Base-by-base conservation (phyloP, 75 land plant genomes). In the Pseudotsuga menziesii region DNA sequence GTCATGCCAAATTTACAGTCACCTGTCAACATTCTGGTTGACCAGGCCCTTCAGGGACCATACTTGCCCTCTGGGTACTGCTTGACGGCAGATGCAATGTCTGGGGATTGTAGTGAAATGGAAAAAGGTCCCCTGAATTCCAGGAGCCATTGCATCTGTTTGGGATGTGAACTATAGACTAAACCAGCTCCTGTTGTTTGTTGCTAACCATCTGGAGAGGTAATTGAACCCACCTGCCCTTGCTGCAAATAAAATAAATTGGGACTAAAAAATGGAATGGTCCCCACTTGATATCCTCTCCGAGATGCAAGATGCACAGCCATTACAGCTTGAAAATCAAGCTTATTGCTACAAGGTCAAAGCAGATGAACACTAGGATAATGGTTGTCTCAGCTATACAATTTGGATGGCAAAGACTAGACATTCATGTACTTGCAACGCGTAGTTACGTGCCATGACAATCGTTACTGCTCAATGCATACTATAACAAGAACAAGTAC, bases 1-100 rank as follows among this genome's bases (percentile, higher is more conserved):
- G 86, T 81, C 52, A 85, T 56, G 27, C 94, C 94, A 67, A 80
- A 92, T 80, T 88, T 90, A 80, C 94, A 92, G 66, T 82, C 85
- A 58, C 94, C 94, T 12, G 94, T 92, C 77, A 88, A 76, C 94
- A 92, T 76, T 92, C 94, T 29, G 83, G 86, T 71, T 85, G 84
- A 27, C 94, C 93, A 15, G 87, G 82, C 75, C 89, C 77, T 62
- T 88, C 87, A 58, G 89, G 89, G 74, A 81, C 81, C 14, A 66
- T 36, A 62, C 57, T 71, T 41, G 80, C 89, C 79, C 80, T 83
- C 66, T 83, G 90, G 39, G 62, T 55, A 52, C 80, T 84, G n/a
- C 76, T 80, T 80, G 86, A 78, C 75, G 87, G 80, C 71, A 82
- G 73, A n/a, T 69, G 72, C 66, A 90, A 75, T 36, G 52, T 88